Evolutionary conservation across 169 alveolate species (phyloP), one percentile per base, ranked within the genome.

Genomic region (Eimeria falciformis): DNA sequence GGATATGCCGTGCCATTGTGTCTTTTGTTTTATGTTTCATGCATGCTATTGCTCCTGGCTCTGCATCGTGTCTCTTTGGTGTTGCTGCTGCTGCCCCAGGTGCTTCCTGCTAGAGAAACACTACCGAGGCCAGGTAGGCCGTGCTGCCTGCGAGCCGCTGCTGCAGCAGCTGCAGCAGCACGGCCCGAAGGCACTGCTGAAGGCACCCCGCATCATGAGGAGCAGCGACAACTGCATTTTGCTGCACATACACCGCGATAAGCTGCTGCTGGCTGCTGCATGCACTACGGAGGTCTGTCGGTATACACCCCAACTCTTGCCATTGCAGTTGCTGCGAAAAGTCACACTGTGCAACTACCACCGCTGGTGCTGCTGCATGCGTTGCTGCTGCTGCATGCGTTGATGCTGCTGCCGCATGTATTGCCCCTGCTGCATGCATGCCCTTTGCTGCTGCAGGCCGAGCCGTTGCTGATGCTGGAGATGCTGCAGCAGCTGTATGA

Each of bases 401-500:
- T n/a, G n/a, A n/a, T 50, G 62, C 50, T 69, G 5, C 47, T 29
- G 81, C 21, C 83, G 53, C 58, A 27, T 6, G 6, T 75, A 5
- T n/a, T 2, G 33, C 56, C 12, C 40, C 56, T 7, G 46, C 69
- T 78, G 87, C 69, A 18, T 6, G 37, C 11, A 23, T 9, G n/a
- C 37, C 79, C 21, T 6, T 21, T 25, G 79, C n/a, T 68, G 79
- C 79, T 68, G 79, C 78, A 82, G 90, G 90, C 46, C 4, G 90
- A 82, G 78, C 90, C 90, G 66, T 78, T 82, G 33, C 62, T 82
- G 78, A 56, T 82, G 23, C 90, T 82, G 50, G 78, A 82, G 55
- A 43, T 58, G 43, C 90, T 82, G 46, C 90, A 82, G 90, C 90
- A 40, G 25, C 27, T 82, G 78, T 47, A 56, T 37, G 65, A 21